Evolutionary conservation across 2,329 filamentous ascomycete species (phyloP).

Genomic region (Colletotrichum sp.): DNA sequence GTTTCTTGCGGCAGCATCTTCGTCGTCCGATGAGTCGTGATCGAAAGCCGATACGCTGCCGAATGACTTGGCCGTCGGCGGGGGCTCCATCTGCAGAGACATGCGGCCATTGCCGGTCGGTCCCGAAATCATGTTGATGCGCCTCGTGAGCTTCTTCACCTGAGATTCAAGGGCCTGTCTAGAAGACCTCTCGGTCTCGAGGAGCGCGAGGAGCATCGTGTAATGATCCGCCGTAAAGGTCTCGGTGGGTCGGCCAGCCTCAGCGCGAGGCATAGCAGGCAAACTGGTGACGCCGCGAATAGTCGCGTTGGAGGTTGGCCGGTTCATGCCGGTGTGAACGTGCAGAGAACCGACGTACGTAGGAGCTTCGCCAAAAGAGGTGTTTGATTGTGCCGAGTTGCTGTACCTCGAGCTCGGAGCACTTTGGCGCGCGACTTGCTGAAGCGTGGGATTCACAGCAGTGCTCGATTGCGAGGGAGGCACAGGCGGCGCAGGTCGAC

Average conservation of each 20-base stretch:
- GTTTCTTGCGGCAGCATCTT: slow-evolving; percentile 23
- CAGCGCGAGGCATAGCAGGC: slow-evolving; percentile 41
- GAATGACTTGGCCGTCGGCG: slow-evolving; percentile 39
- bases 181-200: slow-evolving; percentile 62
- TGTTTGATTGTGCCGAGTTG: slow-evolving; percentile 44
- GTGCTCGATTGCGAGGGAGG: slow-evolving; percentile 28
- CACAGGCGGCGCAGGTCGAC: slow-evolving; percentile 27
- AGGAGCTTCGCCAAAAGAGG: slow-evolving; percentile 52
- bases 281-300: slow-evolving; percentile 53
- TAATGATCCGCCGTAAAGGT: slow-evolving; percentile 51
- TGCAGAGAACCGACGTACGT: slow-evolving; percentile 50
- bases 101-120: slow-evolving; percentile 7
- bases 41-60: slow-evolving; percentile 46
- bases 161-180: slow-evolving; percentile 61
- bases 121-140: slow-evolving; percentile 49
- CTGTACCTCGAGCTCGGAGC: slow-evolving; percentile 33
- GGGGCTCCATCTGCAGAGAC: slow-evolving; percentile 30
- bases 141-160: slow-evolving; percentile 57
- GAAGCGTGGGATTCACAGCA: slow-evolving; percentile 33
- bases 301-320: slow-evolving; percentile 51
- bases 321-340: slow-evolving; percentile 33
- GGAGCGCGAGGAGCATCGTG: slow-evolving; percentile 52
- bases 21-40: slow-evolving; percentile 45
- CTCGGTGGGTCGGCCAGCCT: slow-evolving; percentile 18
- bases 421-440: slow-evolving; percentile 29